These are phyloP conservation scores for Microbotryum lychnidis-dioicae DNA, from an alignment of 1,284 basidiomycete species.

Conservation along the genomic window DNA sequence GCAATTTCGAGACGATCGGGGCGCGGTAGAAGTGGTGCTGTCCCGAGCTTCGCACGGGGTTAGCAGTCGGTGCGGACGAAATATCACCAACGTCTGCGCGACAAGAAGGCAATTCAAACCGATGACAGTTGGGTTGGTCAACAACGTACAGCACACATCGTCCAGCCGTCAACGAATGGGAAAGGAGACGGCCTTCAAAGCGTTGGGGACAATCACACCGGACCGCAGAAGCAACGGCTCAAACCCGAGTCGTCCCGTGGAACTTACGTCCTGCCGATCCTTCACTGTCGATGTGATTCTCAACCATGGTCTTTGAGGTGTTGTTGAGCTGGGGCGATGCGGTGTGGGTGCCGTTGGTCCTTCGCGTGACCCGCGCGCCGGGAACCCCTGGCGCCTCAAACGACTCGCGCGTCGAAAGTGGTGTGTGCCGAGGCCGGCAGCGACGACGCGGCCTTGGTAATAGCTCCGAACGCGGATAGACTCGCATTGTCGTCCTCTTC, in stretches of 20 bases:
- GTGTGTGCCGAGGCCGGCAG: neutral
- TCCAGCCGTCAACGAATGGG: too few species aligned
- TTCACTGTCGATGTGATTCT: neutral
- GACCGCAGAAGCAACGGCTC: too few species aligned
- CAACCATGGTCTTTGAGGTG: too few species aligned
- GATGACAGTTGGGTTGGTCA: too few species aligned
- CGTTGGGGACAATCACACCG: too few species aligned
- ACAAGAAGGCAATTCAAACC: neutral
- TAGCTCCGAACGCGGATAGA: neutral
- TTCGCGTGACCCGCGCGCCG: neutral
- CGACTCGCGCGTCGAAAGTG: neutral
- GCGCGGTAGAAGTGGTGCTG: conserved; percentile 8
- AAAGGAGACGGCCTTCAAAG: too few species aligned
- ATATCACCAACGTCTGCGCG: conserved; percentile 32
- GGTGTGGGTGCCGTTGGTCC: neutral
- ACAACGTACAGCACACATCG: too few species aligned
- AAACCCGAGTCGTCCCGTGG: neutral
- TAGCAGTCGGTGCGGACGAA: conserved; percentile 23
- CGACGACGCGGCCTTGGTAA: neutral
- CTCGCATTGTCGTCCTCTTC: conserved; percentile 2
- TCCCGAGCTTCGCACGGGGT: conserved; percentile 1
- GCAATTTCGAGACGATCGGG: conserved; percentile 4
- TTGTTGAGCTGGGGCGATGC: too few species aligned
- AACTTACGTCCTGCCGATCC: conserved; percentile 25
- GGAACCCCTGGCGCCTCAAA: neutral